These are phyloP conservation scores for Cordyceps cicadae DNA, from an alignment of 2,329 filamentous ascomycete species.

Conservation along the genomic window DNA sequence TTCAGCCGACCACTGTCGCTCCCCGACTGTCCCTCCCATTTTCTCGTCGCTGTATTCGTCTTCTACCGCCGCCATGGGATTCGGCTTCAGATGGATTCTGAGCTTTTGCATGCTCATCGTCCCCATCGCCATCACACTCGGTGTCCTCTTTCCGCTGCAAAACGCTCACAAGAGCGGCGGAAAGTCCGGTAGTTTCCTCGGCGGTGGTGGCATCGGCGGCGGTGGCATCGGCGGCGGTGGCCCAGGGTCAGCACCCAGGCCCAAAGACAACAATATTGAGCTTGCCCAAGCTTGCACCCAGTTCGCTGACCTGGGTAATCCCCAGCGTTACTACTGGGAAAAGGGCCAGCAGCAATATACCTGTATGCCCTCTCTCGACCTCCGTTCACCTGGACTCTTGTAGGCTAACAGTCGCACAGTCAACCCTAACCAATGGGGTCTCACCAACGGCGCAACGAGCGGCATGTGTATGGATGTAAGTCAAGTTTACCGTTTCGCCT, in stretches of 20 bases:
- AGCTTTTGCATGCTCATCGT: constrained; percentile 42
- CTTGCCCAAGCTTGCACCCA: constrained; percentile 32
- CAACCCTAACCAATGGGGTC: constrained; percentile 50
- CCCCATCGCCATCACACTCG: constrained; percentile 41
- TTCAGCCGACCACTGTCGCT: neutral
- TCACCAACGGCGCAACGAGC: constrained; percentile 29
- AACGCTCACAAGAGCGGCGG: constrained; percentile 34
- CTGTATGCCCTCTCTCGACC: constrained; percentile 27
- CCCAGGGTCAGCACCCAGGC: constrained; percentile 8
- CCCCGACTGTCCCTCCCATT: neutral
- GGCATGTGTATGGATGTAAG: constrained; percentile 46
- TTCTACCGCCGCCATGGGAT: constrained; percentile 25
- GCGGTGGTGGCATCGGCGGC: constrained; percentile 17
- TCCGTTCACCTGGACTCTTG: neutral
- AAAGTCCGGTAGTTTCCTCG: constrained; percentile 35
- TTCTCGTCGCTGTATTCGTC: neutral
- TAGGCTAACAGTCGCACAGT: constrained; percentile 27
- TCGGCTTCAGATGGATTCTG: constrained; percentile 34
- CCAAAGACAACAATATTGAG: constrained; percentile 27
- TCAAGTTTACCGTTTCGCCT: constrained; percentile 13
- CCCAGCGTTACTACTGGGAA: constrained; percentile 25
- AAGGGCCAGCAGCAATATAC: constrained; percentile 36
- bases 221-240: constrained; percentile 15
- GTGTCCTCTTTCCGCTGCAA: constrained; percentile 41
- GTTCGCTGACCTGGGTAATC: constrained; percentile 32